phyloP scores from a whole-genome alignment of 345 rosid genomes.

The Corymbia maculata region DNA sequence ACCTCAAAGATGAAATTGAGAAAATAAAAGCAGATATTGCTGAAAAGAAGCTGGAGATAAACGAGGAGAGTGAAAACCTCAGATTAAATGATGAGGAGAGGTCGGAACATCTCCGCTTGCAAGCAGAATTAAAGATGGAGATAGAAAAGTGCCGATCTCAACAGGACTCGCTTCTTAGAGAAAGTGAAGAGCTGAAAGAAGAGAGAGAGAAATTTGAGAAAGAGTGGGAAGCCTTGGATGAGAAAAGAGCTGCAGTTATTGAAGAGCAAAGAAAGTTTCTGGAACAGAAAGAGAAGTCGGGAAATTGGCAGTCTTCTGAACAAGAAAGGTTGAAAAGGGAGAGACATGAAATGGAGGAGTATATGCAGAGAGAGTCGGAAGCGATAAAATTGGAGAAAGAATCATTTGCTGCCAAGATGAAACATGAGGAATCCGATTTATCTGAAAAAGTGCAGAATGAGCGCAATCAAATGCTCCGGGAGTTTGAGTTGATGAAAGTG shows the following conservation, averaged over 20 bases:
- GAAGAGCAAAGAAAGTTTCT: slow-evolving; percentile 29
- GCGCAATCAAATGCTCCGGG: slow-evolving; percentile 42
- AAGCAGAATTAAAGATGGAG: slow-evolving; percentile 57
- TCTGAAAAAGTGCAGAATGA: slow-evolving; percentile 41
- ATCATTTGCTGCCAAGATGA: slow-evolving; percentile 54
- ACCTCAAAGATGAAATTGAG: slow-evolving; percentile 56
- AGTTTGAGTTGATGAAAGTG: slow-evolving; percentile 40
- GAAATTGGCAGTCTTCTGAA: slow-evolving; percentile 24
- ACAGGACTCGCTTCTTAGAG: slow-evolving; percentile 53
- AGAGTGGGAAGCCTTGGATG: slow-evolving; percentile 74
- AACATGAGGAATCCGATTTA: slow-evolving; percentile 42
- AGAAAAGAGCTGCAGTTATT: slow-evolving; percentile 38
- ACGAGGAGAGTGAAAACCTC: slow-evolving; percentile 47
- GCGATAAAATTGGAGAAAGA: slow-evolving; percentile 49
- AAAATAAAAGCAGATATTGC: slow-evolving; percentile 47
- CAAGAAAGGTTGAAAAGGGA: slow-evolving; percentile 50
- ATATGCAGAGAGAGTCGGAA: slow-evolving; percentile 41
- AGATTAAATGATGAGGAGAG: slow-evolving; percentile 55
- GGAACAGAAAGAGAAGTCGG: slow-evolving; percentile 39
- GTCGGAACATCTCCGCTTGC: slow-evolving; percentile 45
- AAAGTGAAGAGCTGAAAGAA: slow-evolving; percentile 52
- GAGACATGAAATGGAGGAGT: slow-evolving; percentile 37
- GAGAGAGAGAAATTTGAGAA: slow-evolving; percentile 70
- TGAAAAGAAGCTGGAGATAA: slow-evolving; percentile 45
- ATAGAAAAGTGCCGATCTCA: slow-evolving; percentile 39